Evolutionary conservation across 2,329 filamentous ascomycete genomes (phyloP), one percentile per base, ranked within the genome.

Genomic region (Leptographium procerum): DNA sequence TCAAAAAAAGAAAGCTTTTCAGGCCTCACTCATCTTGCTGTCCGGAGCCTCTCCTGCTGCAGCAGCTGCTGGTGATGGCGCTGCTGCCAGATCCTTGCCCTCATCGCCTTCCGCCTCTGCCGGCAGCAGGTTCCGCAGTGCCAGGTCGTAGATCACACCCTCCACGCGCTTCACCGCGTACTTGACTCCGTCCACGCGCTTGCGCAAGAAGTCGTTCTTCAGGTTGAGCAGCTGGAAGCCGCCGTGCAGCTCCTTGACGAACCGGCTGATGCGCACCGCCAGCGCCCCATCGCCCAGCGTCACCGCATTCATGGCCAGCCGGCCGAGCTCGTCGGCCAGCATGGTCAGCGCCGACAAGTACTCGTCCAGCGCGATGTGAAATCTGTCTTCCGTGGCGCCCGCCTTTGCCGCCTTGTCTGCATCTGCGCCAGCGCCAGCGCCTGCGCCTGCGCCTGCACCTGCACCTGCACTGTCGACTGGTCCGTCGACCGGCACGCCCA

Each of bases 131-230:
- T 94, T 92, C 60, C 94, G 82, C 68, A 99, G 75, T 28, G 89
- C 92, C 59, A 99, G 75, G 70, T 99, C 94, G 69, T 99, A 99
- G 55, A 97, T 92, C 14, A 99, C 91, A 69, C 97, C 94, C 77
- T 99, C 94, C 14, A 96, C 90, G 71, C 95, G 92, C 79, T 97
- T 99, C 67, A 99, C 90, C 66, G 88, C 87, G 70, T 99, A 99
- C 78, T 99, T 99, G 72, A 99, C 88, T 6, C 87, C 88, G 73
- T 99, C 94, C 58, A 89, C 90, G 62, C 90, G 82, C 75, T 91
- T 89, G 60, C 94, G 82, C 67, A 99, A 74, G 26, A 85, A 85
- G 70, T 99, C 94, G 67, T 99, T 99, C 80, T 97, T 97, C 65
- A 99, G 78, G 70, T 99, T 99, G 64, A 99, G 82, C 64, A 97